These are phyloP conservation scores for Plasmopara viticola DNA, from an alignment of 352 stramenopile species.

Conservation along the genomic window DNA sequence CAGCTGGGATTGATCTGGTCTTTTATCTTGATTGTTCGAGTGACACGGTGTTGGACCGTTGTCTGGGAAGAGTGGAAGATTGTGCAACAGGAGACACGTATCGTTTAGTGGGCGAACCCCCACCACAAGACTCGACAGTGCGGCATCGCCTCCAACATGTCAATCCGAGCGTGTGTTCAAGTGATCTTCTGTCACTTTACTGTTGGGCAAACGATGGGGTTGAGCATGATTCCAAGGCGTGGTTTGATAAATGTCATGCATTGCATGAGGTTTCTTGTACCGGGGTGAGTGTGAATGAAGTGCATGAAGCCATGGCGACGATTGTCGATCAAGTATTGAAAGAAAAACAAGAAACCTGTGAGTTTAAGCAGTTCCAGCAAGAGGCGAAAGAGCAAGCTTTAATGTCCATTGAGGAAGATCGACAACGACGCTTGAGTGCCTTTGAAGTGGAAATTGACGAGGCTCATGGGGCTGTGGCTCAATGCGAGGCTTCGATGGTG, in stretches of 20 bases:
- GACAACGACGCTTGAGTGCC: constrained; percentile 23
- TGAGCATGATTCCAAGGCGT: constrained; percentile 25
- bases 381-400: constrained; percentile 22
- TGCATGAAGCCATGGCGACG: constrained; percentile 27
- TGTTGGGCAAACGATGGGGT: constrained; percentile 27
- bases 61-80: constrained; percentile 55
- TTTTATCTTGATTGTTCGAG: constrained; percentile 51
- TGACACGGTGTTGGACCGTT: constrained; percentile 39
- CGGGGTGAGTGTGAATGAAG: constrained; percentile 23
- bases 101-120: constrained; percentile 49
- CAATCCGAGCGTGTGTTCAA: constrained; percentile 36
- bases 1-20: constrained; percentile 66
- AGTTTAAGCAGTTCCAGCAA: constrained; percentile 19
- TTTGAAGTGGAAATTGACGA: constrained; percentile 32
- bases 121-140: constrained; percentile 37
- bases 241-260: constrained; percentile 48
- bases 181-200: constrained; percentile 52
- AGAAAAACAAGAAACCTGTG: constrained; percentile 9
- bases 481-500: constrained; percentile 31
- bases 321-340: constrained; percentile 29
- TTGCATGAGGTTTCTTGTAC: constrained; percentile 22
- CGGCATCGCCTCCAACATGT: constrained; percentile 48
- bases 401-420: constrained; percentile 37
- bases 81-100: constrained; percentile 27
- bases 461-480: constrained; percentile 33